A percentile compares a stretch with the other conserved stretches of the same genome.
These are phyloP conservation scores for Pyrenophora tritici-repentis DNA, from an alignment of 2,329 filamentous ascomycete genomes.

Conservation along the genomic window DNA sequence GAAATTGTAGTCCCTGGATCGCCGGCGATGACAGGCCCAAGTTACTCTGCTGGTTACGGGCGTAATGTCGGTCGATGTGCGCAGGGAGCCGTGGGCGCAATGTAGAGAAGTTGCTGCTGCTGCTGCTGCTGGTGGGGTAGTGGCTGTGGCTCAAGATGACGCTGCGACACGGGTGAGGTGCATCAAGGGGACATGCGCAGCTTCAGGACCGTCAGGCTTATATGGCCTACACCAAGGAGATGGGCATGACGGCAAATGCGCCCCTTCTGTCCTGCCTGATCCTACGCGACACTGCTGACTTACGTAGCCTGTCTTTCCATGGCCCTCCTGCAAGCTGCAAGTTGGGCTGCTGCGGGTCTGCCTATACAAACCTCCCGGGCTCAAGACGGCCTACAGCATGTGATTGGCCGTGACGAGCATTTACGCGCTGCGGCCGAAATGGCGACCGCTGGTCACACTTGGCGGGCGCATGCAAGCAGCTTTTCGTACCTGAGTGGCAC, in stretches of 20 bases:
- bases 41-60: slow-evolving; percentile 33
- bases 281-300: slow-evolving; percentile 30
- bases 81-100: slow-evolving; percentile 13
- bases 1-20: slow-evolving; percentile 20
- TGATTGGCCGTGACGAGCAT: slow-evolving; percentile 29
- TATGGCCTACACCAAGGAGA: slow-evolving; percentile 8
- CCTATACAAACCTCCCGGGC: slow-evolving; percentile 15
- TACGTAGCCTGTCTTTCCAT: slow-evolving; percentile 30
- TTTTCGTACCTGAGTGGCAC: slow-evolving; percentile 24
- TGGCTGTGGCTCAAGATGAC: slow-evolving; percentile 13
- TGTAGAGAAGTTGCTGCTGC: slow-evolving; percentile 16
- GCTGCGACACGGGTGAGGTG: slow-evolving; percentile 14
- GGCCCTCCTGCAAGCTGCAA: slow-evolving; percentile 18
- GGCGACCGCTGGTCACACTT: slow-evolving; percentile 39
- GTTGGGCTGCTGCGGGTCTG: slow-evolving; percentile 33
- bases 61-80: slow-evolving; percentile 25
- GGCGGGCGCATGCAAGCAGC: slow-evolving; percentile 34
- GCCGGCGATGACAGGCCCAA: slow-evolving; percentile 27
- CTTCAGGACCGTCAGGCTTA: not conserved
- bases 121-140: slow-evolving; percentile 26
- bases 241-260: slow-evolving; percentile 15
- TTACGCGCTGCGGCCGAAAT: slow-evolving; percentile 42
- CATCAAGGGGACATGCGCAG: slow-evolving; percentile 10
- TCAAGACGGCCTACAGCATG: slow-evolving; percentile 22
- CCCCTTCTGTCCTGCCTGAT: slow-evolving; percentile 11